Percentiles rank a stretch among this genome's conserved stretches.
Evolutionary conservation across 768 basidiomycete species (phyloP).

Genomic region (Pleurotus sapidus): DNA sequence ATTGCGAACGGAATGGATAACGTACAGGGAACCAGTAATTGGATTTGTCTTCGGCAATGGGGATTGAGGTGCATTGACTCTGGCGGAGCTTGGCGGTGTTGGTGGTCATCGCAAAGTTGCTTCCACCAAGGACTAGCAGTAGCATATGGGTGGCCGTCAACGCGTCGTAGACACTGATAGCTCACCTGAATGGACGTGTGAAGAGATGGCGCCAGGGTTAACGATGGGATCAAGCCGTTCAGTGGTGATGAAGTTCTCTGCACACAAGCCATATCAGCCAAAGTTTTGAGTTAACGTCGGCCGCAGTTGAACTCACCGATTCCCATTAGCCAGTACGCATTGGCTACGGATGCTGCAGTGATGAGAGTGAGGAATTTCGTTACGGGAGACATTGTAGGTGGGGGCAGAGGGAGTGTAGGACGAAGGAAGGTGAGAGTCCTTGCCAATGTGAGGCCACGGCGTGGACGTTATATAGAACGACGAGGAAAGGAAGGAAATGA

Average conservation of each 20-base stretch:
- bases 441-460: constrained; percentile 1
- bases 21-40: constrained; percentile 52
- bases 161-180: no score
- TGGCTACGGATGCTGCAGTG: constrained; percentile 27
- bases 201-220: constrained; percentile 40
- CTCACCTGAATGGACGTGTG: constrained; percentile 47
- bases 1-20: background rate
- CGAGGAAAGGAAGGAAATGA: background rate
- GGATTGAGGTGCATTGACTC: constrained; percentile 51
- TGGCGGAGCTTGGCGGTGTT: constrained; percentile 38
- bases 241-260: constrained; percentile 42
- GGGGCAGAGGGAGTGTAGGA: background rate
- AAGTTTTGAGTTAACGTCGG: background rate
- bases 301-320: constrained; percentile 23
- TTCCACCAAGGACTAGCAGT: constrained; percentile 51
- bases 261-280: background rate
- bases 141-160: background rate
- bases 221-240: constrained; percentile 52
- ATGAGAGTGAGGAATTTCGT: constrained; percentile 23
- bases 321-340: constrained; percentile 48
- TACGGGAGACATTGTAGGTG: background rate
- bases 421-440: constrained; percentile 6
- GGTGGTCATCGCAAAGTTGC: constrained; percentile 43
- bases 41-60: constrained; percentile 52
- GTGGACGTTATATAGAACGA: constrained; percentile 1